Conservation (phyloP, 2,329 filamentous ascomycete genomes). For the Fonsecaea pedrosoi region DNA sequence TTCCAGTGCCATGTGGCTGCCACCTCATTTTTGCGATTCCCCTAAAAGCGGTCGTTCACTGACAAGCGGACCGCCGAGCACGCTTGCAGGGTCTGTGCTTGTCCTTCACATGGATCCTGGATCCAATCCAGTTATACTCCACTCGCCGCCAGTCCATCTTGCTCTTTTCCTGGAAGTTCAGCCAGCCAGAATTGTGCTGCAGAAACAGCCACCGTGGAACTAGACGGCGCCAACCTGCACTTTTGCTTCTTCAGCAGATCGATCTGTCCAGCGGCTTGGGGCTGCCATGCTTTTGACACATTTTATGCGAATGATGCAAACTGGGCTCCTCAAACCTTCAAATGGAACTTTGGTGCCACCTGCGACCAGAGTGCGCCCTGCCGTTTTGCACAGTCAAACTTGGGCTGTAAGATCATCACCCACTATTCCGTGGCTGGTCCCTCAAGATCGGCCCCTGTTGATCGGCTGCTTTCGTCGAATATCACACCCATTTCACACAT, state of each 20-base stretch:
- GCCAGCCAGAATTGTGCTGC: slow-evolving; percentile 28
- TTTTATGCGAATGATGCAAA: neutral
- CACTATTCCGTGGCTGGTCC: neutral
- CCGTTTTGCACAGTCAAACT: neutral
- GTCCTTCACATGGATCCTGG: slow-evolving; percentile 9
- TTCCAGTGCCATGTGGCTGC: slow-evolving; percentile 39
- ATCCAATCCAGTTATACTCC: slow-evolving; percentile 6
- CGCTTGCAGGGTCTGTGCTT: slow-evolving; percentile 22
- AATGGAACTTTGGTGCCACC: slow-evolving; percentile 1
- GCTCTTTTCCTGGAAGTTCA: slow-evolving; percentile 26
- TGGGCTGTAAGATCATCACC: neutral
- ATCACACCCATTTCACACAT: neutral
- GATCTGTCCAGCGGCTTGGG: slow-evolving; percentile 17
- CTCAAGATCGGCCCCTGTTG: neutral
- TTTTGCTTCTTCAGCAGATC: slow-evolving; percentile 12
- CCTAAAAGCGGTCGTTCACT: neutral
- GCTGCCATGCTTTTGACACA: slow-evolving; percentile 24
- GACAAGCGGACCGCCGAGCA: neutral
- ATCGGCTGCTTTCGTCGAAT: neutral
- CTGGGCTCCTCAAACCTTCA: neutral
- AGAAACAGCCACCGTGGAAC: slow-evolving; percentile 19
- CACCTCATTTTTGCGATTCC: slow-evolving; percentile 28
- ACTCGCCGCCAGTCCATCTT: slow-evolving; percentile 12
- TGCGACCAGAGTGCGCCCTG: neutral
- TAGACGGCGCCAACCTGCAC: slow-evolving; percentile 8